Evolutionary conservation across 805 yeast genomes (phyloP), one percentile per base, ranked within the genome.

Genomic region (Cyberlindnera euphorbiiphila): DNA sequence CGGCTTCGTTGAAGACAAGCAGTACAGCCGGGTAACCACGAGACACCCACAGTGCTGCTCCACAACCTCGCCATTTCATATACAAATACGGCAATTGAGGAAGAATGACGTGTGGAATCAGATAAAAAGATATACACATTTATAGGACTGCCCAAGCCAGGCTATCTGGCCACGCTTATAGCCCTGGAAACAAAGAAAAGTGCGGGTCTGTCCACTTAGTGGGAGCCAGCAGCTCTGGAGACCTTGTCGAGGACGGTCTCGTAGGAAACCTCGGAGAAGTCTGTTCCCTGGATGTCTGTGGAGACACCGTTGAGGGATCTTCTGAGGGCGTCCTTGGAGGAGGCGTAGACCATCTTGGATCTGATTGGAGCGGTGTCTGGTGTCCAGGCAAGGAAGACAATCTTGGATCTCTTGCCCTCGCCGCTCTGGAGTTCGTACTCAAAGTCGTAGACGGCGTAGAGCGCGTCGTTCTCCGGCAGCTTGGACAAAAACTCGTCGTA

Each of bases 261-360:
- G 66, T 83, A 86, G 49, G 95, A 85, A 52, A 93, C 97, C 75
- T 93, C 98, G 46, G 94, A 81, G 69, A 81, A 89, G 67, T 93
- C 98, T 42, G 98, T 93, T 61, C 98, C 98, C 73, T 93, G 98
- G 59, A 93, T 74, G 61, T 93, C 98, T 53, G 95, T 66, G 41
- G 96, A 72, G 52, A 93, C 80, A 66, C 98, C 98, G 64, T 85
- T 91, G 61, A 93, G 74, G 40, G 98, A 91, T 70, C 96, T 87
- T 76, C 98, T 91, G 60, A 93, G 77, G 34, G 97, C 96, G 57
- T 89, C 98, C 70, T 88, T 88, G 44, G 98, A 89, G n/a, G 96
- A 79, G 32, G 98, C 98, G 72, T 89, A 91, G 47, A 91, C 85
- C 98, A 93, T 93, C 84, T 93, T 93, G 55, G 88, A 65, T 73